Evolutionary conservation across 1,284 basidiomycete species (phyloP), one percentile per base, ranked within the genome.

Genomic region (Malassezia brasiliensis): DNA sequence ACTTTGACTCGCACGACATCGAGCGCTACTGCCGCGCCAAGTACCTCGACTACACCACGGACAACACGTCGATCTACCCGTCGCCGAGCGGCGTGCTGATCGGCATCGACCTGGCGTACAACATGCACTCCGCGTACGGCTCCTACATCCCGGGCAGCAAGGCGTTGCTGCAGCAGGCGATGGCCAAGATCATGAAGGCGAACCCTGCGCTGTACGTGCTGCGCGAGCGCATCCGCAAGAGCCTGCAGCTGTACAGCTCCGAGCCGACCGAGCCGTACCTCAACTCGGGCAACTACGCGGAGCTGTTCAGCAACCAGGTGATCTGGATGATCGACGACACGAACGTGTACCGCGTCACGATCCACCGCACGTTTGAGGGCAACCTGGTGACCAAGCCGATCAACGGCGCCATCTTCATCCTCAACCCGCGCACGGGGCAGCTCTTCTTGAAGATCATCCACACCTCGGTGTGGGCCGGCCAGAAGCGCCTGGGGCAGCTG

Each of bases 241-340:
- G 91, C 77, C 81, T 99, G 17, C 94, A 98, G 77, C 81, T 98
- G 20, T 99, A 98, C 78, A 96, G 91, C 30, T 98, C 93, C 22
- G 94, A 98, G 77, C 93, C 94, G 5, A 99, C 94, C 17, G 94
- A 99, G 77, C 94, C 94, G 45, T 98, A 98, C 78, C 80, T 98
- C 68, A 96, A 93, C 80, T 93, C 90, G 68, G 75, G 87, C 81
- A 96, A 96, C 77, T 91, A 96, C 76, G 93, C 90, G 4, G 91
- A 96, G 77, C 77, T 96, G 45, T 96, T 96, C 81, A 91, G 88
- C n/a, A 98, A 98, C 78, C 93, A 96, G 77, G 93, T 98, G 76
- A 96, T 98, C 65, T 99, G 93, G 94, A 96, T 98, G 74, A 91
- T 98, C 63, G 94, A 99, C 74, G 94, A 99, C 75, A 98, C 94